Base-by-base conservation (phyloP, 345 rosid species). In the Euphorbia tirucalli region DNA sequence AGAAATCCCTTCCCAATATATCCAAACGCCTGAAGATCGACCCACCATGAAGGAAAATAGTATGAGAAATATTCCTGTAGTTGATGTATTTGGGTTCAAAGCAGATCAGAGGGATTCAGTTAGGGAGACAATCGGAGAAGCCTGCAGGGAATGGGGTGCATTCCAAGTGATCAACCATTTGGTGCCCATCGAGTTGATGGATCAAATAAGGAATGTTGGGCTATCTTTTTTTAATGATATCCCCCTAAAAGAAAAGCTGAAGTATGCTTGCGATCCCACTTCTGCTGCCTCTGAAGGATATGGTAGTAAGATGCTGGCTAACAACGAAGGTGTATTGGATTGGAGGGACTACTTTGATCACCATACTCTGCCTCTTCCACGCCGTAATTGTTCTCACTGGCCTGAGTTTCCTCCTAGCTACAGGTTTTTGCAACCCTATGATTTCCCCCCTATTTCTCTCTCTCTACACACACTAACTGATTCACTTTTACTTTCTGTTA, bases 341-440 rank as follows among this genome's bases (percentile, higher is more conserved):
- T 94, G 97, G 98, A 90, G 98, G 71, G 98, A 94, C 48, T 93
- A 90, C 85, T 91, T 91, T 15, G 96, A 93, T 67, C 96, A 91
- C 81, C 98, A 93, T 70, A 85, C 93, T 0, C 74, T 91, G 19
- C 97, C 98, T 32, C 86, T 85, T 72, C 84, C 89, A 27, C 92
- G 95, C 18, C 93, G 96, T 50, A 63, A 87, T 68, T 87, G 95
- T 28, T 86, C 78, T 67, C 79, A 72, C 57, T 94, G 98, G 97
- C 98, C 97, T 3, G 76, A 77, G 41, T 79, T 65, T 50, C 97
- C 94, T 66, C 78, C 88, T 28, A 70, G 78, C 65, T 94, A 94
- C 87, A 86, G 93, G 96, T 86, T 18, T 22, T 4, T 48, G 8
- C 21, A 25, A n/a, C 13, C 32, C 30, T 46, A 16, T 11, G 11